These are phyloP conservation scores for Bretziella fagacearum DNA, from an alignment of 2,329 filamentous ascomycete genomes.

Conservation along the genomic window DNA sequence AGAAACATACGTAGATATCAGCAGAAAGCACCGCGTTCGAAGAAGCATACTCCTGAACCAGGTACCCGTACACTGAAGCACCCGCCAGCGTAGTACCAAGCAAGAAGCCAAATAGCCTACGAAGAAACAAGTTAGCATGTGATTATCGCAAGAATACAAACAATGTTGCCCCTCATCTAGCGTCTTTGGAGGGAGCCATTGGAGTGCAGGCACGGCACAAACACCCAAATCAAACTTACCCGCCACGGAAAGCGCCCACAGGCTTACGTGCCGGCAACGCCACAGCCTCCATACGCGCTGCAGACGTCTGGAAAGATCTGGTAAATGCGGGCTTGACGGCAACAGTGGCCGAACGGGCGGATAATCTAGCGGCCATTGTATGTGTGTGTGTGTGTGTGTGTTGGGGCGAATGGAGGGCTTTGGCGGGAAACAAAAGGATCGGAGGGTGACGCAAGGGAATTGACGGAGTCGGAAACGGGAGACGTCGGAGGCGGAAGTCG, in stretches of 20 bases:
- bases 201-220: not conserved
- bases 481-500: too few relatives aligned
- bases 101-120: slow-evolving; percentile 79
- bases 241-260: slow-evolving; percentile 43
- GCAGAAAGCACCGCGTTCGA: slow-evolving; percentile 65
- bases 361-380: slow-evolving; percentile 14
- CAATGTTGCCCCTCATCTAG: not conserved
- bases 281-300: slow-evolving; percentile 28
- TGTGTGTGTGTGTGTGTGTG: slow-evolving; percentile 1
- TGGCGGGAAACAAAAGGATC: not conserved
- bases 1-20: slow-evolving; percentile 10
- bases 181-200: too few relatives aligned
- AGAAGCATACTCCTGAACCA: slow-evolving; percentile 82
- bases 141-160: not conserved
- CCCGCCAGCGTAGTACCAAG: slow-evolving; percentile 67
- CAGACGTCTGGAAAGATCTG: slow-evolving; percentile 35
- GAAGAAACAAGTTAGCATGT: not conserved
- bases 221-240: slow-evolving; percentile 34
- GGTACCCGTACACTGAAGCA: slow-evolving; percentile 74
- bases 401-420: not conserved
- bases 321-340: slow-evolving; percentile 17
- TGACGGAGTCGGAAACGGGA: too few relatives aligned
- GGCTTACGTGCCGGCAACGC: slow-evolving; percentile 40
- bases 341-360: slow-evolving; percentile 18
- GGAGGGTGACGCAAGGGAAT: not conserved